A percentile compares a stretch with the other conserved stretches of the same genome.
Evolutionary conservation across 108 stramenopile genomes (phyloP).

Genomic region (Pseudonitzschia delicatissima): DNA sequence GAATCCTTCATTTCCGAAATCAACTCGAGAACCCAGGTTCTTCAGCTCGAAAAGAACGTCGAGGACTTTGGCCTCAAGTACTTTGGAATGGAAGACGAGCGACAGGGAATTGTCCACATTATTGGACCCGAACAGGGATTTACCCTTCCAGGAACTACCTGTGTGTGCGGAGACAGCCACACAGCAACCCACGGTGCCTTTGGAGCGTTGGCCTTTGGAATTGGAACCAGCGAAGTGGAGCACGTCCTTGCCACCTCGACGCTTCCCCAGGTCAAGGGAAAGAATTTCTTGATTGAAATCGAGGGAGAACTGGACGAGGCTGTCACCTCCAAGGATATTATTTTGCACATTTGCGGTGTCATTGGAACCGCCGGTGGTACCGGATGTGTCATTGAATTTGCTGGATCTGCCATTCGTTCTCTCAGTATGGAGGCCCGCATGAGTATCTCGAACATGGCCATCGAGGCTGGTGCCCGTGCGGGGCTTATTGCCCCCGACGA

Average conservation of each 20-base stretch:
- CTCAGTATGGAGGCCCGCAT: conserved; percentile 91
- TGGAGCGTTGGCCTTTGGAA: conserved; percentile 93
- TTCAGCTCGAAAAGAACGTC: conserved; percentile 83
- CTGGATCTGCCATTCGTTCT: conserved; percentile 73
- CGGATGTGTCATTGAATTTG: conserved; percentile 94
- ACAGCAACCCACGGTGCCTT: conserved; percentile 96
- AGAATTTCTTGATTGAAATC: conserved; percentile 89
- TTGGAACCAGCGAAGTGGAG: conserved; percentile 95
- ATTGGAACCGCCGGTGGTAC: conserved; percentile 97
- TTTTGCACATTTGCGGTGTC: conserved; percentile 86
- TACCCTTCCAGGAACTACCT: conserved; percentile 88
- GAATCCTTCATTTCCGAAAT: conserved; percentile 81
- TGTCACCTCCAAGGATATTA: conserved; percentile 93
- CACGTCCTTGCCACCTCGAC: conserved; percentile 94
- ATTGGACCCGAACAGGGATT: conserved; percentile 96
- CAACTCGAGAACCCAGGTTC: conserved; percentile 79
- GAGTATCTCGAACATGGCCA: conserved; percentile 95
- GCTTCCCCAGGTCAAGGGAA: conserved; percentile 86
- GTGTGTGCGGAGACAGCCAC: conserved; percentile 92
- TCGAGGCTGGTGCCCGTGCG: conserved; percentile 93
- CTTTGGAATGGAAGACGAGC: conserved; percentile 92
- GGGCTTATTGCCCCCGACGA: conserved; percentile 93
- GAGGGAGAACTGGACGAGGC: conserved; percentile 76
- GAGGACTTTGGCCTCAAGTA: conserved; percentile 89
- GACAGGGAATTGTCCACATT: conserved; percentile 95